These are phyloP conservation scores for Paramecium octaurelia DNA, from an alignment of 73 alveolate genomes.

Conservation along the genomic window DNA sequence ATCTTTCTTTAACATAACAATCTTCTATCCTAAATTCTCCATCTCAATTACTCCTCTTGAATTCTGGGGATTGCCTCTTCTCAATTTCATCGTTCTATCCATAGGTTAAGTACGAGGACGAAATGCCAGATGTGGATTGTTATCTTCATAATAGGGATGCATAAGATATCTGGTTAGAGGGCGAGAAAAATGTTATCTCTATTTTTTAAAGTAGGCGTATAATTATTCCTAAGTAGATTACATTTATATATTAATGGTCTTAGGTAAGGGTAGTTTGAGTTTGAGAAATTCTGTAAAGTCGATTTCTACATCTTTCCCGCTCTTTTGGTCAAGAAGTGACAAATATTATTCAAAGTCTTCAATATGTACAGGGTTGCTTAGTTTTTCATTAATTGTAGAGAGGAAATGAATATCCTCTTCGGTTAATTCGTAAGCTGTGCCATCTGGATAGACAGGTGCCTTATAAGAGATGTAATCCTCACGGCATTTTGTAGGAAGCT, in stretches of 20 bases:
- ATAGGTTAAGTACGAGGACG: not conserved
- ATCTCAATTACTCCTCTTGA: conserved; percentile 4
- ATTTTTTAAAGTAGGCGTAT: not conserved
- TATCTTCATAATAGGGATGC: conserved; percentile 44
- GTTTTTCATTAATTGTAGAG: not conserved
- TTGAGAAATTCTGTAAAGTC: not conserved
- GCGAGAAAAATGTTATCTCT: not conserved
- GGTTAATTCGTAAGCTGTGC: not conserved
- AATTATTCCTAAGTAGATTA: not conserved
- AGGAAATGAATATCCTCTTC: conserved; percentile 16
- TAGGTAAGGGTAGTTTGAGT: not conserved
- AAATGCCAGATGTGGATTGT: conserved; percentile 15
- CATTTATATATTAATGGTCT: not conserved
- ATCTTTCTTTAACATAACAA: not conserved
- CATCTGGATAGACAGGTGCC: conserved; percentile 24
- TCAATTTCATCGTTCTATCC: not conserved
- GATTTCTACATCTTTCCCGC: conserved; percentile 16
- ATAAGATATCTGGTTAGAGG: not conserved
- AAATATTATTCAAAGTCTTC: conserved; percentile 35
- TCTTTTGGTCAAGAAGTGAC: not conserved
- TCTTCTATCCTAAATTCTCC: conserved; percentile 2
- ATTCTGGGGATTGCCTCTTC: not conserved
- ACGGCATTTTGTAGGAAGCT: not conserved
- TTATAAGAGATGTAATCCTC: not conserved
- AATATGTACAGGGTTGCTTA: not conserved